Evolutionary conservation across 1,284 basidiomycete species (phyloP).

Genomic region (Naganishia liquefaciens): DNA sequence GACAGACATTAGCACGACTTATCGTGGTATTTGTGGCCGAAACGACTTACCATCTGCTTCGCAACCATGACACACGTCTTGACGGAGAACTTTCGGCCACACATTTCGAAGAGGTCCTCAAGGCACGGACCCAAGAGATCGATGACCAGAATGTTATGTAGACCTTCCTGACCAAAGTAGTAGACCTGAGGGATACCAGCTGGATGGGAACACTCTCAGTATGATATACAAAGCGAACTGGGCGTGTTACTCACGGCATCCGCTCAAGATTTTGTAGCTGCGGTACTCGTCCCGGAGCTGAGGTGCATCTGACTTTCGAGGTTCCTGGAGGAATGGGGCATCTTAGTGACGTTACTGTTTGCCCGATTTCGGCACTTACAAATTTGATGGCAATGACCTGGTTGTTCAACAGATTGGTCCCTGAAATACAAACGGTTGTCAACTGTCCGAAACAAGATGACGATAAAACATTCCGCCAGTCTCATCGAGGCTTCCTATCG

Average conservation of each 20-base stretch:
- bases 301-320: slow-evolving; percentile 92
- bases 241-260: slow-evolving; percentile 70
- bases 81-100: slow-evolving; percentile 86
- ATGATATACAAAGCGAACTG: slow-evolving; percentile 13
- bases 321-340: slow-evolving; percentile 65
- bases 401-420: slow-evolving; percentile 90
- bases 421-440: slow-evolving; percentile 53
- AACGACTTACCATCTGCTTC: slow-evolving; percentile 79
- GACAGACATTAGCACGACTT: background rate
- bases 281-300: slow-evolving; percentile 95
- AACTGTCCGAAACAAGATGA: background rate
- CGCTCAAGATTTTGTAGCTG: slow-evolving; percentile 90
- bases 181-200: slow-evolving; percentile 93
- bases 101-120: slow-evolving; percentile 96
- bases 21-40: background rate
- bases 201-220: slow-evolving; percentile 44
- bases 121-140: slow-evolving; percentile 89
- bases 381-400: slow-evolving; percentile 98
- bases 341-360: background rate
- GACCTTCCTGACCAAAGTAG: slow-evolving; percentile 96
- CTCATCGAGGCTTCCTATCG: slow-evolving; percentile 4
- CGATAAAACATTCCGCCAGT: background rate
- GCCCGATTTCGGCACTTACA: slow-evolving; percentile 60
- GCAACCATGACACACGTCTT: slow-evolving; percentile 98
- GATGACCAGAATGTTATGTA: slow-evolving; percentile 95